phyloP scores from a whole-genome alignment of 768 basidiomycete species.

The Russula sp. region DNA sequence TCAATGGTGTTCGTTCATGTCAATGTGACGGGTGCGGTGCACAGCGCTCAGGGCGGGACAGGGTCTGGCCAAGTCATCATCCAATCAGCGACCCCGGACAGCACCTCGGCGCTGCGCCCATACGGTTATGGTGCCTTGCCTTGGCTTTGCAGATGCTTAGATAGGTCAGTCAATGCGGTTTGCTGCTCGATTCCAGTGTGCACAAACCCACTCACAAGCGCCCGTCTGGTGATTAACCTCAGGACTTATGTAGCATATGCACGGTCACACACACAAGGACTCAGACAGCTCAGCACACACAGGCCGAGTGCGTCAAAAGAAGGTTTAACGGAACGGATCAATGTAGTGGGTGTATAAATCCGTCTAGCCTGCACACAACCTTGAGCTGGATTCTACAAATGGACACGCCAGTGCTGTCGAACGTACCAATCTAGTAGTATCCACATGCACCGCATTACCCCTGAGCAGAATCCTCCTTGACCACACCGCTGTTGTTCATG shows the following conservation, averaged over 20 bases:
- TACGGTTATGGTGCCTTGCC: no score
- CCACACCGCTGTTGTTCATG: neutral
- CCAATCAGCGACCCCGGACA: neutral
- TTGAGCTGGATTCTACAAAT: neutral
- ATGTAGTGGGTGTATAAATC: neutral
- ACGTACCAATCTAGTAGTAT: neutral
- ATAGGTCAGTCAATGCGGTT: neutral
- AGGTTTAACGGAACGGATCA: neutral
- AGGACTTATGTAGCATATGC: neutral
- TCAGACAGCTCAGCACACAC: neutral
- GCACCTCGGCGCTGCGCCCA: constrained; percentile 4
- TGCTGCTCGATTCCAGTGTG: neutral
- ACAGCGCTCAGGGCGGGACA: neutral
- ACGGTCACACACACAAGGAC: neutral
- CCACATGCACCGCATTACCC: neutral
- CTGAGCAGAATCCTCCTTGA: neutral
- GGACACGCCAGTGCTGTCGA: neutral
- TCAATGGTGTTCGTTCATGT: neutral
- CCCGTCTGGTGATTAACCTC: neutral
- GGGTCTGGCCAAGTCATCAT: neutral
- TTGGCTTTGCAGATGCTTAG: neutral
- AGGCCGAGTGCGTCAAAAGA: neutral
- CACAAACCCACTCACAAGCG: neutral
- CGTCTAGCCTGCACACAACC: neutral
- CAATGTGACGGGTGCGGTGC: neutral